phyloP scores from a whole-genome alignment of 73 alveolate genomes.

The Tetrahymena malaccensis region DNA sequence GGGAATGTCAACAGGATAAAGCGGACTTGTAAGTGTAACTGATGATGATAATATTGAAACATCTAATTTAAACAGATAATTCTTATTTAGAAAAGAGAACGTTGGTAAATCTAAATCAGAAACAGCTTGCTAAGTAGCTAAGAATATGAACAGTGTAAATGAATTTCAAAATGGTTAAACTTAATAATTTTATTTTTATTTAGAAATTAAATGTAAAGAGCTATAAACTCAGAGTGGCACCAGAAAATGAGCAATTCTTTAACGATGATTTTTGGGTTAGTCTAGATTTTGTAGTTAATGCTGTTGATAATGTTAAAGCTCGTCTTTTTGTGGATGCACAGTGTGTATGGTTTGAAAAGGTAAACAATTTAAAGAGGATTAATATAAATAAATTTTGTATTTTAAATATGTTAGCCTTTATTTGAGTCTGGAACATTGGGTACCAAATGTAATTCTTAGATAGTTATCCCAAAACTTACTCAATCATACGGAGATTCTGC shows the following conservation, averaged over 20 bases:
- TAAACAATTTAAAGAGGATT: not conserved
- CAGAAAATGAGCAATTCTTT: conserved; percentile 89
- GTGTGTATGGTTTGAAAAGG: conserved; percentile 90
- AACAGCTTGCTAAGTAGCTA: conserved; percentile 89
- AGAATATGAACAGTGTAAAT: conserved; percentile 72
- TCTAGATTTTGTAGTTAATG: conserved; percentile 88
- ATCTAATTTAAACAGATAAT: conserved; percentile 96
- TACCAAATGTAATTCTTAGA: conserved; percentile 84
- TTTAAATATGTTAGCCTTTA: conserved; percentile 39
- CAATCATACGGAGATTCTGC: conserved; percentile 75
- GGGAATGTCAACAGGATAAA: conserved; percentile 67
- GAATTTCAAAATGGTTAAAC: conserved; percentile 17
- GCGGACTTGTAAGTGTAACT: conserved; percentile 41
- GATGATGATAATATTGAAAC: conserved; percentile 98
- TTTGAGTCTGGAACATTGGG: conserved; percentile 97
- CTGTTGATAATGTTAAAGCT: conserved; percentile 97
- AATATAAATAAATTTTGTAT: not conserved
- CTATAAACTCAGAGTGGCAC: conserved; percentile 78
- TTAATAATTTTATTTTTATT: not conserved
- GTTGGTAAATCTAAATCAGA: conserved; percentile 59
- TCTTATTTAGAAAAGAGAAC: conserved; percentile 86
- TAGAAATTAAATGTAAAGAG: conserved; percentile 52
- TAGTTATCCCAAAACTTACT: conserved; percentile 83
- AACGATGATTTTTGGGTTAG: conserved; percentile 91
- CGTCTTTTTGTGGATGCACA: conserved; percentile 93